A percentile compares a stretch with the other conserved stretches of the same genome.
These are phyloP conservation scores for Pseudogymnoascus sp. DNA, from an alignment of 2,329 filamentous ascomycete species.

Conservation along the genomic window DNA sequence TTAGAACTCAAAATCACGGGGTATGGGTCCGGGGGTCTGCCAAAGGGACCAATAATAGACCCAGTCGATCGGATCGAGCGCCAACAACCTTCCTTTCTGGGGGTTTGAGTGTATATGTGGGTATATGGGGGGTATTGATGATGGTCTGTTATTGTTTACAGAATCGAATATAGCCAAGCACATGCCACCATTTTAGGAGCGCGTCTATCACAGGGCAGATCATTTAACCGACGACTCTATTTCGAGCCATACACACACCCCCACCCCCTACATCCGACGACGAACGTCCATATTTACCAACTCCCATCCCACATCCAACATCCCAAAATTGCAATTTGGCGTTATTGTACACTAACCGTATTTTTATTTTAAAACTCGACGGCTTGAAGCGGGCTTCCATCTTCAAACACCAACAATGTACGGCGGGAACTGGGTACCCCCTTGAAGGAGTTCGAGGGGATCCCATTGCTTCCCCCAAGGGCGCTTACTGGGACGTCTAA, in stretches of 20 bases:
- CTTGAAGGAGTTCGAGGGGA: not conserved
- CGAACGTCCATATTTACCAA: not conserved
- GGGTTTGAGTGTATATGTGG: not conserved
- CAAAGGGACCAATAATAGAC: not conserved
- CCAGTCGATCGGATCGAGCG: not conserved
- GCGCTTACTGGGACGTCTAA: not conserved
- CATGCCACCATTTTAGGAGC: constrained; percentile 6
- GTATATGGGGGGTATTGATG: not conserved
- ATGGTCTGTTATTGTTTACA: constrained; percentile 7
- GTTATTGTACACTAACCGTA: not conserved
- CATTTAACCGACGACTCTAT: constrained; percentile 6
- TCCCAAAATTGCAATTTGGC: not conserved
- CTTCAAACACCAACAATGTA: constrained; percentile 5
- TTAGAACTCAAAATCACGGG: constrained; percentile 6
- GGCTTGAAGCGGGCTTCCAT: not conserved
- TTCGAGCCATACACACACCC: not conserved
- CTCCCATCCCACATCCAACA: constrained; percentile 1
- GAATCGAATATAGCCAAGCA: constrained; percentile 5
- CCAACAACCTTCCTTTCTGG: not conserved
- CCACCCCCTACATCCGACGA: not conserved
- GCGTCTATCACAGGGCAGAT: constrained; percentile 3
- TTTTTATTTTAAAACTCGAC: constrained; percentile 2
- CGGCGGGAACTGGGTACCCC: not conserved
- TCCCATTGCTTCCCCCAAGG: not conserved
- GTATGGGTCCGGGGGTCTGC: not conserved